Conservation (phyloP, 805 yeast genomes). For the Saccharomycopsis oosterbeekiorum region DNA sequence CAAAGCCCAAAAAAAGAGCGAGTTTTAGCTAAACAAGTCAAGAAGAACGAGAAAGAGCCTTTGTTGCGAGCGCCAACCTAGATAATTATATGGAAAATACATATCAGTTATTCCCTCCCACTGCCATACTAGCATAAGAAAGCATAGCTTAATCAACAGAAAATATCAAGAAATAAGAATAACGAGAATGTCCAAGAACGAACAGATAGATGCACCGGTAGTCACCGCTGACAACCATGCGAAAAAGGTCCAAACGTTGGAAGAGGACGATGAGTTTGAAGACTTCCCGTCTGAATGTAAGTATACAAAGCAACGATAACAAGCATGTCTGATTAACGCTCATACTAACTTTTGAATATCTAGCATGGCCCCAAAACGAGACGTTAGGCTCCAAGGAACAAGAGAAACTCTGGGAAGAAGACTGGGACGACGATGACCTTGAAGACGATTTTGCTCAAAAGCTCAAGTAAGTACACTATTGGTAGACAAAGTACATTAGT, state of each 20-base stretch:
- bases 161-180: too few relatives aligned
- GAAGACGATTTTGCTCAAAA: slow-evolving; percentile 79
- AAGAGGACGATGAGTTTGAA: slow-evolving; percentile 95
- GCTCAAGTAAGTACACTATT: slow-evolving; percentile 39
- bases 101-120: too few relatives aligned
- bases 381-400: slow-evolving; percentile 42
- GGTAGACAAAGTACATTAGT: neutral
- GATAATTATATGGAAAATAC: neutral
- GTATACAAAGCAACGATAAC: slow-evolving; percentile 16
- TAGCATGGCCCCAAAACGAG: slow-evolving; percentile 60
- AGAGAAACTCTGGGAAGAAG: slow-evolving; percentile 83
- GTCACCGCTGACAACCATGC: slow-evolving; percentile 4
- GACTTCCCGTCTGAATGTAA: slow-evolving; percentile 82
- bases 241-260: slow-evolving; percentile 52
- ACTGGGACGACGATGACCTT: slow-evolving; percentile 94
- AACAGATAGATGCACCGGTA: slow-evolving; percentile 1
- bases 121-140: too few relatives aligned
- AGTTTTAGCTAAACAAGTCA: neutral
- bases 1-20: neutral
- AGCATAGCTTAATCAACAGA: too few relatives aligned
- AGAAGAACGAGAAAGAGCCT: neutral
- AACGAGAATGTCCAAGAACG: slow-evolving; percentile 11
- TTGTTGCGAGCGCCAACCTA: neutral
- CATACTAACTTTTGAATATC: neutral
- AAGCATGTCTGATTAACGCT: neutral